Evolutionary conservation across 169 alveolate species (phyloP), one percentile per base, ranked within the genome.

Genomic region (Plasmodium vivax): DNA sequence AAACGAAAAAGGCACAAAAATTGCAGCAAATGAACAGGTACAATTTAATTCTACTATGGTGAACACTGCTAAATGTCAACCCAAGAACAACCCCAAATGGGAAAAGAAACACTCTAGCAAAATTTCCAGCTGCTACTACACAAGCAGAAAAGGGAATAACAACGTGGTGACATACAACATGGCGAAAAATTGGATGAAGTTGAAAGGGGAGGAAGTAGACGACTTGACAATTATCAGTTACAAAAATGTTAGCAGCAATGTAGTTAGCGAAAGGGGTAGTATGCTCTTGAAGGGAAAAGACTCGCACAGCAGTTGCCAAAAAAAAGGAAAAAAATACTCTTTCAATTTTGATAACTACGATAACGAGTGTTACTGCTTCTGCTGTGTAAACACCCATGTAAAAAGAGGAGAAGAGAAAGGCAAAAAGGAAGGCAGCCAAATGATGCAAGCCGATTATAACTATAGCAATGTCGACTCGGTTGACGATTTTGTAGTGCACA

Each of bases 171-270:
- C 93, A 32, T 85, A 30, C 14, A 41, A 85, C 19, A 85, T 85
- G 85, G 93, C 85, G 34, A 85, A 85, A 74, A 73, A 85, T 73
- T 85, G 93, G 93, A 43, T 85, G 51, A 85, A 85, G 30, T 54
- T 85, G 51, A 74, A 85, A 75, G 93, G 93, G 62, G 84, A 74
- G 79, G 93, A 85, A 47, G 84, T 85, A 30, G 93, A 85, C 81
- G 93, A 85, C 81, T 14, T 74, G 41, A 45, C 58, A 75, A 74
- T 47, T 75, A 47, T 85, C 27, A 74, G 93, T 51, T 43, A 85
- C 51, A 73, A 51, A 47, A 47, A 85, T 47, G 27, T 85, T 23
- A 75, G 62, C 56, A 47, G 43, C 23, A 85, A 85, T 43, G 32
- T 85, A 6, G 32, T 85, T 62, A 85, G 62, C 14, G 93, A 85